phyloP scores from a whole-genome alignment of 2,329 filamentous ascomycete genomes.

The Colletotrichum lini region DNA sequence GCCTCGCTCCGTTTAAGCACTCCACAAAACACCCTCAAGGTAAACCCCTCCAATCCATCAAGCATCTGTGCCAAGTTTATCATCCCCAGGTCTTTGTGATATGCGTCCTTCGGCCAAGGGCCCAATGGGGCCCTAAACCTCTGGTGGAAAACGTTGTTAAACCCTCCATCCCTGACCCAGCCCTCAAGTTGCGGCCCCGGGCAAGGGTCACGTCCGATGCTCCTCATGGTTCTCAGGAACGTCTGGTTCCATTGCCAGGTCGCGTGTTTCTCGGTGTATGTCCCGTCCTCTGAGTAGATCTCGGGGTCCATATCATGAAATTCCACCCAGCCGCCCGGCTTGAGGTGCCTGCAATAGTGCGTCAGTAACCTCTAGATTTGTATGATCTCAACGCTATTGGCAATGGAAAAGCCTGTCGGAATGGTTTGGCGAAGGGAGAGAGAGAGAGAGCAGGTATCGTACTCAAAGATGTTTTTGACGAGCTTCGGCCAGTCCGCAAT shows the following conservation, averaged over 20 bases:
- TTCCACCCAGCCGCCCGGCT: slow-evolving; percentile 52
- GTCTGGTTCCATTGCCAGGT: slow-evolving; percentile 40
- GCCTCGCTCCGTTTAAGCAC: slow-evolving; percentile 47
- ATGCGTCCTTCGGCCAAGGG: slow-evolving; percentile 53
- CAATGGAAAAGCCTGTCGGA: too few species aligned
- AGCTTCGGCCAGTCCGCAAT: slow-evolving; percentile 33
- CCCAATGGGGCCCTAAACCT: slow-evolving; percentile 52
- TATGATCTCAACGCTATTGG: too few species aligned
- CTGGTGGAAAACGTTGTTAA: slow-evolving; percentile 51
- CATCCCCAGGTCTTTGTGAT: slow-evolving; percentile 50
- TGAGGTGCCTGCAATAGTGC: background rate
- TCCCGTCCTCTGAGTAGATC: slow-evolving; percentile 46
- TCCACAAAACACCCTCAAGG: slow-evolving; percentile 48
- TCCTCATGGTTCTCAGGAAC: slow-evolving; percentile 44
- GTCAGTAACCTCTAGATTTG: too few species aligned
- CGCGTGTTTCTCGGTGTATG: slow-evolving; percentile 28
- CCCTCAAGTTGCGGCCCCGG: slow-evolving; percentile 47
- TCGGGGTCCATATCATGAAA: slow-evolving; percentile 45
- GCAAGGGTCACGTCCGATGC: slow-evolving; percentile 48
- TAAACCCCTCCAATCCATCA: slow-evolving; percentile 46
- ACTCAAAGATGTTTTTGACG: slow-evolving; percentile 20
- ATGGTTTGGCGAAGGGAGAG: too few species aligned
- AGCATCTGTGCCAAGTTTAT: slow-evolving; percentile 41
- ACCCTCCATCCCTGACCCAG: slow-evolving; percentile 57
- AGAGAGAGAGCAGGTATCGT: too few species aligned